Evolutionary conservation across 164 flowering plant species (phyloP), one percentile per base, ranked within the genome.

Genomic region (Nymphaea thermarum): DNA sequence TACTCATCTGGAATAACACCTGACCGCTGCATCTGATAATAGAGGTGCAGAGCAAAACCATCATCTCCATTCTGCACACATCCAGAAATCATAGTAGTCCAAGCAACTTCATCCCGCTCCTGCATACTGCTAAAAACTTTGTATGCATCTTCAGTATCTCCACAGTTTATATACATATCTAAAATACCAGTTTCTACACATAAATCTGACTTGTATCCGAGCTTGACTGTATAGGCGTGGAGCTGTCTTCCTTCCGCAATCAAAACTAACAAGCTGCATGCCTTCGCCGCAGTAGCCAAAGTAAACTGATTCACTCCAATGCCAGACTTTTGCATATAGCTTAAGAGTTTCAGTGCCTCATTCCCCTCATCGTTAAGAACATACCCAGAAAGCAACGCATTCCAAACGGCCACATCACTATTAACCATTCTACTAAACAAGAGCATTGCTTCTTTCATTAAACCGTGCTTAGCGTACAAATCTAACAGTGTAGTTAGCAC

Each of bases 81-180:
- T 66, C 87, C 87, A 8, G 84, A 80, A 25, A 86, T 82, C 84
- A 86, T 81, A 42, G 84, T 68, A 43, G 86, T 84, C 86, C 86
- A 82, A 11, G 87, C 82, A 62, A 84, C 84, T 64, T 77, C 80
- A 71, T 83, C 87, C 3, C 81, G 83, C 42, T 43, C 65, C 17
- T 77, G 68, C 36, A 84, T 82, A 42, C 62, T 70, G 62, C 64
- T 53, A 65, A 84, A 84, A 62, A 78, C 74, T n/a, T 60, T 15
- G 43, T 62, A 53, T 55, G 90, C 86, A 68, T 73, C 77, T 17
- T 8, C 44, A 63, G 75, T 81, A 36, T 70, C 78, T 44, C 85
- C 87, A 72, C 87, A 85, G 67, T 82, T 85, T 1, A 77, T 67
- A 70, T 85, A 85, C 86, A 85, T 82, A 59, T 80, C 86, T 51